phyloP scores from a whole-genome alignment of 2,329 filamentous ascomycete genomes.

The Fusarium sp. region DNA sequence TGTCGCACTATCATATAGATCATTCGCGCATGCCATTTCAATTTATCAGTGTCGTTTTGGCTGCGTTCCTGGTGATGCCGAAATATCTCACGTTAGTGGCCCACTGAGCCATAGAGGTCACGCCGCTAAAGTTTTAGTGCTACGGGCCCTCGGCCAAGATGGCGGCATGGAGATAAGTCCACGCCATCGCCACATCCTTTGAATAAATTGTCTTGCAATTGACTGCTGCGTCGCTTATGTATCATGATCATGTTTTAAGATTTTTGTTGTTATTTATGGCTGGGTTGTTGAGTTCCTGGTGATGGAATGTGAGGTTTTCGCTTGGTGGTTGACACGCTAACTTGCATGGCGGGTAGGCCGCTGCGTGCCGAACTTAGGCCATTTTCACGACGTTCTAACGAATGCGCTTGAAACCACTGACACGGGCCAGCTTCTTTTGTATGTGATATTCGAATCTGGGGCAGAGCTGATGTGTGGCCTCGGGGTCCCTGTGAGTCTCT shows the following conservation, averaged over 20 bases:
- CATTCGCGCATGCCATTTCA: fast-evolving
- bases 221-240: background rate
- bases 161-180: background rate
- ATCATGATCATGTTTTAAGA: background rate
- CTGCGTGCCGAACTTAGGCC: too few relatives aligned
- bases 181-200: background rate
- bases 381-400: too few relatives aligned
- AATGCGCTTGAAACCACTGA: too few relatives aligned
- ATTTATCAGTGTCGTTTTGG: background rate
- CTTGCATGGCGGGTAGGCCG: too few relatives aligned
- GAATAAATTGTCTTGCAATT: background rate
- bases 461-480: too few relatives aligned
- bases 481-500: too few relatives aligned
- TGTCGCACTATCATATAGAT: background rate
- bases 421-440: too few relatives aligned
- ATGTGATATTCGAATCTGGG: too few relatives aligned
- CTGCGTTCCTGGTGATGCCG: background rate
- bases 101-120: background rate
- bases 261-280: background rate
- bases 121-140: background rate
- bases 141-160: too few relatives aligned
- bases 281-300: background rate
- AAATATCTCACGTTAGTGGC: background rate
- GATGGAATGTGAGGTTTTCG: background rate
- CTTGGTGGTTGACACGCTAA: background rate